Base-by-base conservation (phyloP, 371 early-diverging fungal species). In the Mortierella sp. region DNA sequence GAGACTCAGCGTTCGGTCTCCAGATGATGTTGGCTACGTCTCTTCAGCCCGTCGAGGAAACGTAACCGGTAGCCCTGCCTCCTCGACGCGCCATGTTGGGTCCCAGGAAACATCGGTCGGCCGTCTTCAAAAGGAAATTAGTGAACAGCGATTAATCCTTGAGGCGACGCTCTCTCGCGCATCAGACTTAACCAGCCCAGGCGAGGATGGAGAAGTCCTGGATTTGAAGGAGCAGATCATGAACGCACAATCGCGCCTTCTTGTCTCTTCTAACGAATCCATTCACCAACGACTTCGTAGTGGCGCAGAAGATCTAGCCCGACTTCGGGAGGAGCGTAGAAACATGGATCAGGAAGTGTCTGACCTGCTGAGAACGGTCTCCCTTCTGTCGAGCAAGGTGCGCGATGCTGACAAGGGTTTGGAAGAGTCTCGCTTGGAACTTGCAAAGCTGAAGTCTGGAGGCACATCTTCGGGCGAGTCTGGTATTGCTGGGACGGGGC, bases 21-120 rank as follows among this genome's bases (percentile, higher is more conserved):
- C 85, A 11, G 86, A 83, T 31, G 88, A 85, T 42, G 89, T 89
- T 24, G 93, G 90, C 0, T 94, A 94, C 80, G 92, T 94, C 16
- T 93, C 93, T 0, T 92, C 92, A 55, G 92, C 93, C 21, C 91
- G 94, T 28, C 89, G 92, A 76, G 89, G 89, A 76, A 93, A 93
- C 45, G 80, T 89, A 55, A 79, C 70, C n/a, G n/a, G 73, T 78
- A 63, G 73, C 28, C 73, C 83, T 48, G 77, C 75, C 7, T 63
- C 73, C 42, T 47, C 75, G 1, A 71, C 74, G 47, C 84, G 80
- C 60, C 50, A 28, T 16, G 21, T 88, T 71, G 55, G 75, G 58
- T 54, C 81, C 76, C 45, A 73, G 31, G 92, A 91, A 75, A 82
- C 89, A 28, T 92, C 89, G 0, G 84, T 93, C 21, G 90, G 91